Base-by-base conservation (phyloP, 2,329 filamentous ascomycete genomes). In the Chalaropsis ovoidea region DNA sequence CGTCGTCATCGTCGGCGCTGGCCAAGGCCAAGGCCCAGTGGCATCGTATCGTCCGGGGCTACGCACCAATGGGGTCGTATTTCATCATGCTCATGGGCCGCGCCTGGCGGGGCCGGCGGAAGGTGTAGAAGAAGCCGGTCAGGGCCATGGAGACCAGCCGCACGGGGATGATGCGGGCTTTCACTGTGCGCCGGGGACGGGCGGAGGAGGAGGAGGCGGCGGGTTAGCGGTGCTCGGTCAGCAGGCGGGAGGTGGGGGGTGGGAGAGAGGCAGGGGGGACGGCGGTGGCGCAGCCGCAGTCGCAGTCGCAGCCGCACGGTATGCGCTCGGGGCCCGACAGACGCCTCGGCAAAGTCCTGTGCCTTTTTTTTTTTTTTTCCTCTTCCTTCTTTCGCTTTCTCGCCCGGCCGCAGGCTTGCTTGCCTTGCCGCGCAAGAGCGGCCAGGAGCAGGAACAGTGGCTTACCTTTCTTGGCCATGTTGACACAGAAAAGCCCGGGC, bases 131-230 rank as follows among this genome's bases (percentile, higher is more conserved):
- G 82, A 91, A 99, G 73, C 94, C 94, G 31, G 94, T 99, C 87
- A 96, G 87, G 75, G 94, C 94, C 94, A 99, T 99, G 69, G 91
- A 96, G 75, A 99, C 81, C 70, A 99, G 87, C 75, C 94, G 92
- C 76, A 96, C 93, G 74, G 89, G 84, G 75, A 99, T 87, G 70
- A 93, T 87, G 75, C 95, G 90, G 74, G 92, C 89, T 81, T 97
- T 97, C 68, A 81, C 90, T 95, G 75, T 43, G 56, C 2, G 19
- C 7, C 10, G 43, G 5, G 43, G 43, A 47, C 2, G 5, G 43
- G n/a, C 31, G 31, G 31, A 31, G 31, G 31, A 6, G 31, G 3
- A 31, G 22, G 19, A 24, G 6, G 15, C 11, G 6, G 15, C 11
- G 31, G 8, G 22, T 39, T n/a, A 58, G 49, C 39, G 31, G 6